phyloP scores from a whole-genome alignment of 257 asterid genomes.

The Paulownia fortunei region DNA sequence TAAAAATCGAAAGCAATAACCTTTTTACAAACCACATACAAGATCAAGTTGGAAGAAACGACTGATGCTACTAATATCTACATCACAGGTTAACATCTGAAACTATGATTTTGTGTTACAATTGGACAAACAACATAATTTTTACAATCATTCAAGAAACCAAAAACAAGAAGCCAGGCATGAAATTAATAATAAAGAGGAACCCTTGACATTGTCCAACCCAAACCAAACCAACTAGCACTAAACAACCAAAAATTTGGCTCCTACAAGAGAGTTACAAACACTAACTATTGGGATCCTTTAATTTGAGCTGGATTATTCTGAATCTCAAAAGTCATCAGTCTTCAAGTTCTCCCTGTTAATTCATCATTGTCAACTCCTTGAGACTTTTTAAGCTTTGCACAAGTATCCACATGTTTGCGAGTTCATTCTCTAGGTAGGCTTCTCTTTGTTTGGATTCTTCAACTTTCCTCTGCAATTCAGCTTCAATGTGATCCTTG shows the following conservation, averaged over 20 bases:
- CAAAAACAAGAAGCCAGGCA: no score
- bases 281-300: no score
- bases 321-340: slow-evolving; percentile 45
- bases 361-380: slow-evolving; percentile 63
- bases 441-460: slow-evolving; percentile 96
- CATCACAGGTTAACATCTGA: slow-evolving; percentile 28
- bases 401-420: slow-evolving; percentile 98
- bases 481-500: slow-evolving; percentile 72
- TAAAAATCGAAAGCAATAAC: slow-evolving; percentile 11
- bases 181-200: no score
- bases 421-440: slow-evolving; percentile 93
- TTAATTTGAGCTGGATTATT: slow-evolving; percentile 1
- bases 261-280: slow-evolving; percentile 30
- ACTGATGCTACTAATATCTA: slow-evolving; percentile 29
- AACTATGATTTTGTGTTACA: slow-evolving; percentile 12
- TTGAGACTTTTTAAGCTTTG: slow-evolving; percentile 77
- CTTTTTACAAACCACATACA: slow-evolving; percentile 16
- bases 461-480: slow-evolving; percentile 82
- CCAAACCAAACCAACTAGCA: slow-evolving; percentile 25
- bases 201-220: no score
- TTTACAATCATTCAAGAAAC: slow-evolving; percentile 29
- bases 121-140: slow-evolving; percentile 13
- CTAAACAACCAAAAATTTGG: slow-evolving; percentile 37
- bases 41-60: not conserved
- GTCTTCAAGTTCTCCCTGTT: slow-evolving; percentile 36